A percentile compares a stretch with the other conserved stretches of the same genome.
Evolutionary conservation across 1,284 basidiomycete species (phyloP).

Genomic region (Cryptococcus maquisensis): DNA sequence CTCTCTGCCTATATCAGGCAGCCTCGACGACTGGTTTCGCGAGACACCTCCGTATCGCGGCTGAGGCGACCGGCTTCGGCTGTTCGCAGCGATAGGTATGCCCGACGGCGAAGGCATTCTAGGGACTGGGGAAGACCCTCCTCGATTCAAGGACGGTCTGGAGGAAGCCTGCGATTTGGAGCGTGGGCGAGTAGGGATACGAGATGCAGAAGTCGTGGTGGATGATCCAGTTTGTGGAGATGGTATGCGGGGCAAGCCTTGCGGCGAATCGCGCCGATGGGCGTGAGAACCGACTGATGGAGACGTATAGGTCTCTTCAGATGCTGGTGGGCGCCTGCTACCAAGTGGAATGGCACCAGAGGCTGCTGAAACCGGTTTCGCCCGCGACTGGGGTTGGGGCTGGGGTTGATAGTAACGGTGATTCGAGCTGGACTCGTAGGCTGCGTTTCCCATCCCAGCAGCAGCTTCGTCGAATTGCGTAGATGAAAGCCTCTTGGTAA

Average conservation of each 20-base stretch:
- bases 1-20: not conserved
- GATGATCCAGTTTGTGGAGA: not conserved
- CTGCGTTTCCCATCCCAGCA: not conserved
- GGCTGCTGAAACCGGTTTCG: not conserved
- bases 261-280: not conserved
- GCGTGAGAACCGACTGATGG: not conserved
- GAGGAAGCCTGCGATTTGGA: slow-evolving; percentile 5
- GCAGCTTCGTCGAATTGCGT: slow-evolving; percentile 12
- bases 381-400: not conserved
- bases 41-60: not conserved
- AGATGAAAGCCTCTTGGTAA: slow-evolving; percentile 26
- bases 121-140: not conserved
- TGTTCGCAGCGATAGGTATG: not conserved
- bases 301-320: not conserved
- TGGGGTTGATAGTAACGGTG: not conserved
- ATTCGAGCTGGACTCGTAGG: not conserved
- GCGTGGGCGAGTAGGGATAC: slow-evolving; percentile 11
- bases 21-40: not conserved
- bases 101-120: slow-evolving; percentile 9
- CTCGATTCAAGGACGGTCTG: not conserved
- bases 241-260: not conserved
- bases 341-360: not conserved
- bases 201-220: not conserved
- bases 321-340: not conserved
- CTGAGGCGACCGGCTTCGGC: not conserved